Evolutionary conservation across 1,284 basidiomycete genomes (phyloP), one percentile per base, ranked within the genome.

Genomic region (Trametes versicolor): DNA sequence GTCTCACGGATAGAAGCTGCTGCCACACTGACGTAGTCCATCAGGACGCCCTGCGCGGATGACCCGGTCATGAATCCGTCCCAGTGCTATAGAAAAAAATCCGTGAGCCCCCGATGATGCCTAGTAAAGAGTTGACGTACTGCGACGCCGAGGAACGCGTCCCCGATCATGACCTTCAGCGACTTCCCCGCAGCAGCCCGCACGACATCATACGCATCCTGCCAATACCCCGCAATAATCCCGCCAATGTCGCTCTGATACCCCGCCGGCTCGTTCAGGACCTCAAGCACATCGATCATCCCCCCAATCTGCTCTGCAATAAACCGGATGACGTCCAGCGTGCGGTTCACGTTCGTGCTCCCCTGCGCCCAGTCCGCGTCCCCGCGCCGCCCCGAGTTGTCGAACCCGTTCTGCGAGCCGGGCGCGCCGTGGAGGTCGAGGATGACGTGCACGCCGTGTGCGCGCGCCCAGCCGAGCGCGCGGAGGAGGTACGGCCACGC

Each of bases 371-470:
- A 96, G 55, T 82, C 76, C 10, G 91, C 87, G 52, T 80, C 78
- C 17, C 81, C 81, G n/a, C 87, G 81, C 67, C 90, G 89, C 6
- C 95, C 95, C 15, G 91, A 94, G 78, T 95, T 95, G 78, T 96
- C 94, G 76, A 89, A 94, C 1, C 90, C 89, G 68, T 92, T 92
- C 73, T 91, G 89, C 39, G 87, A 89, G 25, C 87, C 89, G 0
- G 88, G 89, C 0, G 88, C 88, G 32, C 88, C 89, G 69, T 91
- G 89, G 21, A 94, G 79, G 76, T 94, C 93, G 55, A 94, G 73
- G 64, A 92, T 88, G 67, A 89, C 86, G 67, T 87, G 83, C 19
- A 93, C 71, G 12, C 77, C 77, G 68, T 90, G 78, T 45, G 81
- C 78, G 58, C 81, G 80, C 1, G 91, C 91, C 91, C 90, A 92